Base-by-base conservation (phyloP, 345 rosid species). In the Eucalyptus erythrocorys region DNA sequence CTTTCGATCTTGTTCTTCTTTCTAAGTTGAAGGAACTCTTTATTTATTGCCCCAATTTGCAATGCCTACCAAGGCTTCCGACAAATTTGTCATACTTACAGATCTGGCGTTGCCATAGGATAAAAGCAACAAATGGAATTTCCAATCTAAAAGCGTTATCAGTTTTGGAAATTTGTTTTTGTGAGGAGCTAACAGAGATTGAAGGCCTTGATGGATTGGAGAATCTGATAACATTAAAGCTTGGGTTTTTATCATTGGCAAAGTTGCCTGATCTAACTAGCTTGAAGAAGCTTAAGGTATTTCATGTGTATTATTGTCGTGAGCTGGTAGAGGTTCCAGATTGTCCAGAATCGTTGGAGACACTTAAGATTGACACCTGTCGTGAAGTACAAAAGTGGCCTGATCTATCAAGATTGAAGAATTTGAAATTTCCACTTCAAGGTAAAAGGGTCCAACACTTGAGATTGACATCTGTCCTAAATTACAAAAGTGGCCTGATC, bases 41-140 rank as follows among this genome's bases (percentile, higher is more conserved):
- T n/a, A 7, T 61, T 17, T 5, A 4, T 7, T 30, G 37, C 17
- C 3, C 2, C 15, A 30, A 61, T 4, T 61, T 61, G 71, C 37
- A 61, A 61, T 6, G 71, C 71, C 19, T 61, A 30, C 34, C 71
- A 30, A 61, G 4, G 71, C 71, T 61, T 30, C 37, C 71, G 34
- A 13, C 71, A 30, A 61, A 30, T 61, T 61, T 30, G 71, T 6
- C 34, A 13, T 6, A 61, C 71, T 61, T 61, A 30, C 8, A 2
- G 0, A 30, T 61, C 3, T 6, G 4, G 9, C 0, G 1, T 6
- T 30, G 34, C 17, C 3, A 15, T 3, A 61, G 8, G 1, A 3
- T 61, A 16, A 30, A 61, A 61, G 11, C 61, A 9, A 3, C 4
- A 15, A 61, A 3, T 30, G 37, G 7, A 6, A 2, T 61, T 6